Evolutionary conservation across 805 yeast species (phyloP), one percentile per base, ranked within the genome.

Genomic region (Isabelozyma rhagii): DNA sequence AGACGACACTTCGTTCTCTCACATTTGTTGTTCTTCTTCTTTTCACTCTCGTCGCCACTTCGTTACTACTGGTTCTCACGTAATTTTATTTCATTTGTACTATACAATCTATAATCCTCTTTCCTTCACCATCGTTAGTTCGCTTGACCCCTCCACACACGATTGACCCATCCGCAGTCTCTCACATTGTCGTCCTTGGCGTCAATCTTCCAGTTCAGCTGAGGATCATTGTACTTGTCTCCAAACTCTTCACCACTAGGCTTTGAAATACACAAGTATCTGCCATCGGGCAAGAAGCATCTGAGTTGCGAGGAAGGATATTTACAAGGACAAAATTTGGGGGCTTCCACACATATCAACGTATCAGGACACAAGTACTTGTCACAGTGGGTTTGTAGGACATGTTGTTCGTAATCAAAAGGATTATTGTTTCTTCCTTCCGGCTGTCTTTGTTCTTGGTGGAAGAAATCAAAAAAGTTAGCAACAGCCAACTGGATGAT

Each of bases 261-360:
- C 56, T 86, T 87, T 17, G 97, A 87, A 41, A 94, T 86, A 66
- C 99, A 94, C 13, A 92, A 76, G 61, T 74, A 86, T 48, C 80
- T 80, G 15, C 82, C 77, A 54, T 81, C 84, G 0, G 97, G 96
- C 40, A 89, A 71, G 2, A 78, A 63, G 66, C 99, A 94, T 60
- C 89, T 87, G 52, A 88, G 60, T 63, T 93, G 97, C 1, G 96
- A 84, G 51, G 83, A 81, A 1, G 97, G 94, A 62, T 82, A 93
- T 2, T 89, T 90, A 64, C 99, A 94, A 1, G 97, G 97, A 64
- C 99, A 94, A 46, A 85, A 87, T 7, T 76, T 56, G 0, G 89
- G 82, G 1, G 67, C 59, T 1, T 77, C 75, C 0, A 89, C 99
- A 71, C 99, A 94, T 8, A 75, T 75, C 40, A 84, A 73, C 0